These are phyloP conservation scores for Isoetes taiwanensis DNA, from an alignment of 75 land plant genomes.

Conservation along the genomic window DNA sequence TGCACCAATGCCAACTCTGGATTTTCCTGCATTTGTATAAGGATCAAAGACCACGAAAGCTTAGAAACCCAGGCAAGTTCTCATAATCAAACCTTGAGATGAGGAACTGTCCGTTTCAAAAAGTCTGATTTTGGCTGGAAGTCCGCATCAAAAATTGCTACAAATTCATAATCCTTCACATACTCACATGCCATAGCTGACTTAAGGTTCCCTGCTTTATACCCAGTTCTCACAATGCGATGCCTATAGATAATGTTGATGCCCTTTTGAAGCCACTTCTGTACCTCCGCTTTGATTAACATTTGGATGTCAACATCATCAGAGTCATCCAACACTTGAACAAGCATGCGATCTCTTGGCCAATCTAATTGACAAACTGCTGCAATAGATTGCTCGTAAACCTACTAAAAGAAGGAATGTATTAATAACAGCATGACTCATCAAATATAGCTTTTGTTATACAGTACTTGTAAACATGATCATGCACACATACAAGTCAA, in stretches of 20 bases:
- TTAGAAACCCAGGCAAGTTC: no score
- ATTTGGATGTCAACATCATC: slow-evolving; percentile 36
- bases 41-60: no score
- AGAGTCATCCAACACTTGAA: slow-evolving; percentile 76
- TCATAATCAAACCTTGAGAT: slow-evolving; percentile 79
- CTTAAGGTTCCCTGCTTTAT: slow-evolving; percentile 71
- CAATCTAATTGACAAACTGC: slow-evolving; percentile 60
- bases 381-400: slow-evolving; percentile 60
- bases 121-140: slow-evolving; percentile 63
- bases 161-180: slow-evolving; percentile 70
- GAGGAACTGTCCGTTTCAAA: slow-evolving; percentile 42
- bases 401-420: slow-evolving; percentile 31
- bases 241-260: slow-evolving; percentile 47
- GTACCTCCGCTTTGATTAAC: slow-evolving; percentile 51
- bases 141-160: slow-evolving; percentile 71
- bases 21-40: slow-evolving; percentile 33
- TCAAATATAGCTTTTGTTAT: slow-evolving; percentile 32
- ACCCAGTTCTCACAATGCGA: slow-evolving; percentile 41
- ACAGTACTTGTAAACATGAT: slow-evolving; percentile 18
- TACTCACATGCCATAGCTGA: slow-evolving; percentile 62
- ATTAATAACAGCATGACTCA: slow-evolving; percentile 53
- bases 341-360: slow-evolving; percentile 43
- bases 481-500: no score
- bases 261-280: slow-evolving; percentile 46
- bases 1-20: slow-evolving; percentile 40